These are phyloP conservation scores for Colletotrichum lindemuthianum DNA, from an alignment of 2,329 filamentous ascomycete species.

Conservation along the genomic window DNA sequence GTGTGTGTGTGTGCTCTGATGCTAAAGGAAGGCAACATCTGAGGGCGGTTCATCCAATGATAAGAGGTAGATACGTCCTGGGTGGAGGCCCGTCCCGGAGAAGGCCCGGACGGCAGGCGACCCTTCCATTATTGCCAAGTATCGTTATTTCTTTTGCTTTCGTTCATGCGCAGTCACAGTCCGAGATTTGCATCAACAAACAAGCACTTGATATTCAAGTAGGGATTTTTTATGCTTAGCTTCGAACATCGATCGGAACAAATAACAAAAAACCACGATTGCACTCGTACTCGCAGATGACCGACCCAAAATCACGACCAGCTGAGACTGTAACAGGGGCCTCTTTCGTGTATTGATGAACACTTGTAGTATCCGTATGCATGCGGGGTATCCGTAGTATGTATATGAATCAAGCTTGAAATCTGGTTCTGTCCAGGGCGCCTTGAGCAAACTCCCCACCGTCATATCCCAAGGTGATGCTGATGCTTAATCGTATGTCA, in stretches of 20 bases:
- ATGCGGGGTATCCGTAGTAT: background rate
- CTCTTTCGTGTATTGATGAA: too few relatives aligned
- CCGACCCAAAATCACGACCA: slow-evolving; percentile 6
- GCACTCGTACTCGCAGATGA: slow-evolving; percentile 2
- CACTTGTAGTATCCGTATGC: too few relatives aligned
- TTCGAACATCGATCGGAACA: background rate
- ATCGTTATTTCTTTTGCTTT: background rate
- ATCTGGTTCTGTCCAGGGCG: background rate
- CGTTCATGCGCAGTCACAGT: slow-evolving; percentile 7
- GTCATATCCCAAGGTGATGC: slow-evolving; percentile 1
- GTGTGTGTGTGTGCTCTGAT: slow-evolving; percentile 9
- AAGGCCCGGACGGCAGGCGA: slow-evolving; percentile 27
- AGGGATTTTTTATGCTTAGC: background rate
- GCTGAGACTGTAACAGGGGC: background rate
- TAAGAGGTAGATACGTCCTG: slow-evolving; percentile 3
- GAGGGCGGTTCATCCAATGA: slow-evolving; percentile 1
- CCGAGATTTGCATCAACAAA: slow-evolving; percentile 11
- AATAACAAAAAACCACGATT: slow-evolving; percentile 8
- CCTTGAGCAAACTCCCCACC: background rate
- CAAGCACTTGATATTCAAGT: background rate
- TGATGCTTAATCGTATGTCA: background rate
- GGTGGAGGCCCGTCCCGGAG: slow-evolving; percentile 32
- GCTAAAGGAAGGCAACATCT: slow-evolving; percentile 19
- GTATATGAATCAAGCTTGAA: slow-evolving; percentile 2
- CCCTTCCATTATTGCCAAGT: background rate